Base-by-base conservation (phyloP, 331 rosid species). In the Rhamnella rubrinervis region DNA sequence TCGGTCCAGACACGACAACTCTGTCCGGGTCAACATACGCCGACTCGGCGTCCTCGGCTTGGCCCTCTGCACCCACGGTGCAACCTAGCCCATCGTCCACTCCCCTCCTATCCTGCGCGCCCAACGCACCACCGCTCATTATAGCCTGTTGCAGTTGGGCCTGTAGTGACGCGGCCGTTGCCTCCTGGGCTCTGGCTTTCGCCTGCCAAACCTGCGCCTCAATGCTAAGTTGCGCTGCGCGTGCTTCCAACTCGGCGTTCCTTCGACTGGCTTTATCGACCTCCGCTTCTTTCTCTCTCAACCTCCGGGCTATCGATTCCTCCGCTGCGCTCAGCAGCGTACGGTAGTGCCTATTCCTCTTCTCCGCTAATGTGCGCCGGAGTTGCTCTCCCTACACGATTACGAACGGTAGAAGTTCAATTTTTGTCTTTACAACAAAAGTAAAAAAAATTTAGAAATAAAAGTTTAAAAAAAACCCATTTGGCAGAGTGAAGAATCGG, bases 191-290 rank as follows among this genome's bases (percentile, higher is more conserved):
- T 65, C 83, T 85, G 0, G 85, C 97, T 78, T 87, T 93, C 0
- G 92, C 91, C 65, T 81, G 92, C 98, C 97, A 93, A n/a, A 82
- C 68, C 75, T 89, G 96, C 26, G 88, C 85, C 63, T 93, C 97
- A 39, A 75, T 47, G 79, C 68, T 78, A 38, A 93, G 87, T 35
- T 89, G 89, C 18, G 95, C 95, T 20, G 89, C 98, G 56, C 95
- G 92, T 67, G 96, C 91, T 37, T 93, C 96, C 59, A 91, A 61
- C 83, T 93, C 98, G 0, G 81, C 82, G 68, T 87, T 87, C 4
- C 88, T 77, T 13, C 95, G 88, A 40, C 86, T 73, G 3, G 91
- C 97, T 14, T 80, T 88, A 66, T 91, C 87, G 25, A 91, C 71
- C 51, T 91, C 96, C 1, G 39, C 73, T 17, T 91, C 96, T 52